Evolutionary conservation across 768 basidiomycete genomes (phyloP), one percentile per base, ranked within the genome.

Genomic region (Serendipita vermifera): DNA sequence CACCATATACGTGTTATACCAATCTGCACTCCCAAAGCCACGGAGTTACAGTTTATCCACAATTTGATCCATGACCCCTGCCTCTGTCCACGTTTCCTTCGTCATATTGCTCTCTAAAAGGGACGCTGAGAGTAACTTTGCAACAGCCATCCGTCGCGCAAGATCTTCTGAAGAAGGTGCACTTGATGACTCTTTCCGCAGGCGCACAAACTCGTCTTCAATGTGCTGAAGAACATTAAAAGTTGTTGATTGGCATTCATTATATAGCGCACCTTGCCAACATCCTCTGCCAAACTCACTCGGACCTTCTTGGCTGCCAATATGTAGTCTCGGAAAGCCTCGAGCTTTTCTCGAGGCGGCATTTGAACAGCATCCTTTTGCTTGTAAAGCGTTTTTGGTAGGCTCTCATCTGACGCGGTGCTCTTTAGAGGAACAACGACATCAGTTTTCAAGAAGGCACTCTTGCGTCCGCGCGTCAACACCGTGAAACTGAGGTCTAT

Each of bases 401-500:
- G 22, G 20, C 57, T 13, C 58, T 36, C 17, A 33, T 17, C 22
- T 22, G 33, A 14, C 15, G n/a, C 17, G 13, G 60, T 13, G 55
- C 53, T 22, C 9, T 27, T 35, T 46, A 39, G 33, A 55, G 17
- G n/a, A 33, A 40, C 43, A 20, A 11, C 5, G 46, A 33, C 5
- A 31, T 63, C 24, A 57, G 84, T 86, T 75, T 80, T 74, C 66
- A 87, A 83, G 63, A 91, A 82, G 1, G 82, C 71, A 61, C 84
- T 87, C 67, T 79, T 81, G 58, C 72, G 72, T 29, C 87, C 85
- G 57, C 82, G 75, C 36, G 75, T 73, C 7, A 83, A 67, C 0
- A 85, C 67, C 17, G 90, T 60, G 58, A 82, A 78, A n/a, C 68
- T 73, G n/a, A 85, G 67, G 61, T 88, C 85, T 0, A 85, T 87